phyloP scores from a whole-genome alignment of 306 rosid species.

The Prinsepia uniflora region DNA sequence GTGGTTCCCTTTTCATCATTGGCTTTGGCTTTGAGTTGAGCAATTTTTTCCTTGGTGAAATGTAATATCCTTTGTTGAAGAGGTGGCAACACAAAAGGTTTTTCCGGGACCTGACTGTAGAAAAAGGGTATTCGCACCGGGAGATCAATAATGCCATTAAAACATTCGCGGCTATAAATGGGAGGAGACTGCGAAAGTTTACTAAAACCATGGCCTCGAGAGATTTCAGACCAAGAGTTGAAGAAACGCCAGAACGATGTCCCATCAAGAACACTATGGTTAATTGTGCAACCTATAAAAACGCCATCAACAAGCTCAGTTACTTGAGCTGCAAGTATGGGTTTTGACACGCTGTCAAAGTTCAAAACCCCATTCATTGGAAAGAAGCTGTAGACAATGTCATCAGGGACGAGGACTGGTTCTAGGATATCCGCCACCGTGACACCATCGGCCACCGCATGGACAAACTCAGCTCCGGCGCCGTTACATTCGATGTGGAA shows the following conservation, averaged over 20 bases:
- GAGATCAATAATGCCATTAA: background rate
- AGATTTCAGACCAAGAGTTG: slow-evolving; percentile 38
- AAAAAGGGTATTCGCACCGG: slow-evolving; percentile 15
- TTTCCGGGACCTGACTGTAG: background rate
- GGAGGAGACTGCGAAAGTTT: background rate
- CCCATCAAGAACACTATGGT: slow-evolving; percentile 25
- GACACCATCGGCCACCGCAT: slow-evolving; percentile 16
- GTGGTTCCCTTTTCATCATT: slow-evolving; percentile 17
- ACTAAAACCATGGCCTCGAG: background rate
- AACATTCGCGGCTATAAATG: background rate
- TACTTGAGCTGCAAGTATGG: slow-evolving; percentile 36
- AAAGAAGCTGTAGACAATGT: slow-evolving; percentile 31
- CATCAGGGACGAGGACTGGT: slow-evolving; percentile 22
- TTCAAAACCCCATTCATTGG: slow-evolving; percentile 19
- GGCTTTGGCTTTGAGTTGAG: slow-evolving; percentile 35
- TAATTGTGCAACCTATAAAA: slow-evolving; percentile 29
- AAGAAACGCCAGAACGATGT: slow-evolving; percentile 34
- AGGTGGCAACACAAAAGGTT: background rate
- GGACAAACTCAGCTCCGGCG: slow-evolving; percentile 28
- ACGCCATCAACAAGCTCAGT: slow-evolving; percentile 36
- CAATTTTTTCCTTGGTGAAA: slow-evolving; percentile 27
- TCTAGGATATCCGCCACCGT: slow-evolving; percentile 18
- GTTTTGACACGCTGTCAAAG: slow-evolving; percentile 17
- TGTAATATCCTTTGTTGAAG: slow-evolving; percentile 22
- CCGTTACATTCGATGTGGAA: slow-evolving; percentile 27